Conservation (phyloP, 2,329 filamentous ascomycete species). For the Emmonsiellopsis sp. region DNA sequence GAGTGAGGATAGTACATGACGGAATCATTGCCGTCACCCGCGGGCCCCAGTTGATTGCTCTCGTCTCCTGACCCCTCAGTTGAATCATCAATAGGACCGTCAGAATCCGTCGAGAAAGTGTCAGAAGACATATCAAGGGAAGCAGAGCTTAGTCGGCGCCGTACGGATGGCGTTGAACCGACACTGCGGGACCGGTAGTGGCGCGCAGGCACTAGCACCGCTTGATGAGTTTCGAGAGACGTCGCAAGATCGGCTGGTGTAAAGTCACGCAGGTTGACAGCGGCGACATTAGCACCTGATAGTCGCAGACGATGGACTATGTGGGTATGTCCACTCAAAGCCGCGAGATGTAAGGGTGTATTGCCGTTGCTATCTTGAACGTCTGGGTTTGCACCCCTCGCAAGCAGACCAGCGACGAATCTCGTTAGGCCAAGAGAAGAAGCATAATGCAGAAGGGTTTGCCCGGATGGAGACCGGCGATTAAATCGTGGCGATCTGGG, state of each 20-base stretch:
- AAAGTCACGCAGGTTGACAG: constrained; percentile 61
- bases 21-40: constrained; percentile 14
- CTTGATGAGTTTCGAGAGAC: constrained; percentile 54
- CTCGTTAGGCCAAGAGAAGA: constrained; percentile 65
- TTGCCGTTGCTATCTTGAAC: constrained; percentile 69
- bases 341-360: constrained; percentile 72
- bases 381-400: constrained; percentile 68
- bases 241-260: constrained; percentile 63
- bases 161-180: constrained; percentile 45
- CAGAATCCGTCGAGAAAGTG: constrained; percentile 39
- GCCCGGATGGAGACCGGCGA: constrained; percentile 53
- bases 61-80: constrained; percentile 20
- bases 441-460: constrained; percentile 73
- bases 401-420: constrained; percentile 67
- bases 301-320: constrained; percentile 68
- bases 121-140: constrained; percentile 63
- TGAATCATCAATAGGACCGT: constrained; percentile 33
- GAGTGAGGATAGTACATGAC: constrained; percentile 22
- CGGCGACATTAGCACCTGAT: constrained; percentile 61
- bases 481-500: constrained; percentile 60
- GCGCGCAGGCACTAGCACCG: constrained; percentile 53
- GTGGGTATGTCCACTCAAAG: constrained; percentile 64
- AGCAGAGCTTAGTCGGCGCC: constrained; percentile 44
- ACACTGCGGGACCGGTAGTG: constrained; percentile 59
- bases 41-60: constrained; percentile 21